Evolutionary conservation across 805 yeast genomes (phyloP), one percentile per base, ranked within the genome.

Genomic region (Brettanomyces nanus): DNA sequence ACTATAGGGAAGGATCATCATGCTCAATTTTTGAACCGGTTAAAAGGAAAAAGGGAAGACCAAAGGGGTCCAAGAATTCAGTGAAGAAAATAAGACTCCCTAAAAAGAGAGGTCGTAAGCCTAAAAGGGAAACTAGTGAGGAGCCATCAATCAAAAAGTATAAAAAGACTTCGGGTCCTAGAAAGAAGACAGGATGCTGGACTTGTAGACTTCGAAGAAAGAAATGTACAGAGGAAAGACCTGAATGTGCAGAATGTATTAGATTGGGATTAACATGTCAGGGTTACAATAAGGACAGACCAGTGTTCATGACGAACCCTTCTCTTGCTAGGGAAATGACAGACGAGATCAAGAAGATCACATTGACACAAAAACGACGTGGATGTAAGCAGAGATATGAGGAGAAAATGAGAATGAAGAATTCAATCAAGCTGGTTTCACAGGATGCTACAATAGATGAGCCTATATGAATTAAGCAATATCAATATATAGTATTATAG

Each of bases 121-220:
- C 31, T 9, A 28, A 28, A 14, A 15, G 7, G 7, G n/a, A 9
- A 28, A 11, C 26, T 7, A 11, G 10, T 23, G 11, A 7, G 26
- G 23, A 17, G 13, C 21, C 14, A 7, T 19, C 20, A 14, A 9
- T 7, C 7, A 31, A 18, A 18, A 17, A 31, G 35, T 17, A 11
- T 23, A 19, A 25, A 11, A 32, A 36, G 14, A 18, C 32, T 7
- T n/a, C 20, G 17, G 48, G 48, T 4, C 47, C 48, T 2, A 39
- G 56, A 27, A 49, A 52, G 11, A 52, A 51, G 35, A 52, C 63
- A 22, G 89, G 89, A 0, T 82, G 92, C 51, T 82, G 90, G 90
- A 82, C 85, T 5, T 82, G 90, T 52, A 59, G 89, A 40, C 57
- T 80, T 14, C 66, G 92, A 28, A 77, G 84, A 45, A 82, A 82